Conservation (phyloP, 129 eudicot species). For the Mikania micrantha region DNA sequence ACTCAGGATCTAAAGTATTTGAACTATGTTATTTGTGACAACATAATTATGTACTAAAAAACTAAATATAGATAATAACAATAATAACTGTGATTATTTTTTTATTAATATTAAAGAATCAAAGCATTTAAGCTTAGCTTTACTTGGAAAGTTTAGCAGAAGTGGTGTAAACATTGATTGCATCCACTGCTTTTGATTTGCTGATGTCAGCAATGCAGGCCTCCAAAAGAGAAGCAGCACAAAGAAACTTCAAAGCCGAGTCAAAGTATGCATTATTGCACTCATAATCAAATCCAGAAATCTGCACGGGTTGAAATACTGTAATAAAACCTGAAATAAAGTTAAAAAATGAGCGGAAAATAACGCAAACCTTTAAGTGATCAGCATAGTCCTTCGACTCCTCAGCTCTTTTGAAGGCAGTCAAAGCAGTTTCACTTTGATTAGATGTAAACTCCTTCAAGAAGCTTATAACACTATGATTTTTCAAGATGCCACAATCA, state of each 20-base stretch:
- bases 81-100: too few species aligned
- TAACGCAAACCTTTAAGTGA: constrained; percentile 51
- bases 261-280: constrained; percentile 56
- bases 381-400: constrained; percentile 57
- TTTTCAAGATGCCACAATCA: constrained; percentile 21
- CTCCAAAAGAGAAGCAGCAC: constrained; percentile 76
- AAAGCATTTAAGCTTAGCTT: constrained; percentile 13
- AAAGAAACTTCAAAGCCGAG: constrained; percentile 74
- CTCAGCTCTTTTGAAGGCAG: constrained; percentile 68
- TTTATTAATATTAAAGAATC: not conserved
- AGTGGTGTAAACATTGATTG: constrained; percentile 40
- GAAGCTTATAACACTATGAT: constrained; percentile 29
- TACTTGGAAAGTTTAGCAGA: constrained; percentile 75
- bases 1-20: constrained; percentile 16
- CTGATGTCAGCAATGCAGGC: constrained; percentile 33
- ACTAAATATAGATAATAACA: not conserved
- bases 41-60: not conserved
- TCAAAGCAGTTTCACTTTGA: constrained; percentile 38
- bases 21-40: not conserved
- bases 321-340: not conserved
- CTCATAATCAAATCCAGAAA: constrained; percentile 63
- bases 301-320: constrained; percentile 29
- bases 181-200: constrained; percentile 41
- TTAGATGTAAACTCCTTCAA: constrained; percentile 39
- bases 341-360: not conserved